Conservation (phyloP, 768 basidiomycete species). For the Dendrothele bispora region DNA sequence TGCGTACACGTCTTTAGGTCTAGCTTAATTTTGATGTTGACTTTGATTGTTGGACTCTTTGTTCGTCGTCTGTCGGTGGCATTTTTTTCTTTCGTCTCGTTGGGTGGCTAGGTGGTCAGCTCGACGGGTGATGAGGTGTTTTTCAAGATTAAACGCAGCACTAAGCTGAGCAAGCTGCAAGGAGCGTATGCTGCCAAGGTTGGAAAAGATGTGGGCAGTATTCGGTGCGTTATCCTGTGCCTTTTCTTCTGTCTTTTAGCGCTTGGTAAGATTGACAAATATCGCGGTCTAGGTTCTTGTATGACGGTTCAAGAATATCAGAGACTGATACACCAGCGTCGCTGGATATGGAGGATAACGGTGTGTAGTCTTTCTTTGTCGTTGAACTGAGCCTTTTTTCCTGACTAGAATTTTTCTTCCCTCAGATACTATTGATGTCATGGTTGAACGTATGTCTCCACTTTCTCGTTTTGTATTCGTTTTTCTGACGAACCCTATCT, state of each 20-base stretch:
- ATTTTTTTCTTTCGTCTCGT: neutral
- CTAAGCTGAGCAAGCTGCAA: conserved; percentile 89
- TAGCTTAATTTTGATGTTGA: conserved; percentile 1
- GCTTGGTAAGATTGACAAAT: conserved; percentile 1
- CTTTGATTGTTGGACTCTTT: conserved; percentile 2
- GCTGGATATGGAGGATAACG: conserved; percentile 89
- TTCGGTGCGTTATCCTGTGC: conserved; percentile 61
- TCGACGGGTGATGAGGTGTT: conserved; percentile 85
- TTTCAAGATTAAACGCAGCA: conserved; percentile 96
- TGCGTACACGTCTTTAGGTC: too few species aligned
- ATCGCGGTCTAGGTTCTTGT: conserved; percentile 70
- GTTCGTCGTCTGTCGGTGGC: neutral
- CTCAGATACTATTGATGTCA: conserved; percentile 90
- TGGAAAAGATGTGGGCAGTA: conserved; percentile 83
- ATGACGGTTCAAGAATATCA: conserved; percentile 82
- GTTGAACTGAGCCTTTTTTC: neutral
- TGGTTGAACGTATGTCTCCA: conserved; percentile 84
- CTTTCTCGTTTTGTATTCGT: conserved; percentile 7
- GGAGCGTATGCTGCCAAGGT: conserved; percentile 92
- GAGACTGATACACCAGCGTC: conserved; percentile 86
- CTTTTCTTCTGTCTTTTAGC: neutral
- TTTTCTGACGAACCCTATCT: conserved; percentile 11
- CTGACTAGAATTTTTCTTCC: conserved; percentile 6
- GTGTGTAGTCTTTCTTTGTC: conserved; percentile 33
- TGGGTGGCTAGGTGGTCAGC: conserved; percentile 61